Conservation (phyloP, 805 yeast genomes). For the Maudiozyma bulderi region DNA sequence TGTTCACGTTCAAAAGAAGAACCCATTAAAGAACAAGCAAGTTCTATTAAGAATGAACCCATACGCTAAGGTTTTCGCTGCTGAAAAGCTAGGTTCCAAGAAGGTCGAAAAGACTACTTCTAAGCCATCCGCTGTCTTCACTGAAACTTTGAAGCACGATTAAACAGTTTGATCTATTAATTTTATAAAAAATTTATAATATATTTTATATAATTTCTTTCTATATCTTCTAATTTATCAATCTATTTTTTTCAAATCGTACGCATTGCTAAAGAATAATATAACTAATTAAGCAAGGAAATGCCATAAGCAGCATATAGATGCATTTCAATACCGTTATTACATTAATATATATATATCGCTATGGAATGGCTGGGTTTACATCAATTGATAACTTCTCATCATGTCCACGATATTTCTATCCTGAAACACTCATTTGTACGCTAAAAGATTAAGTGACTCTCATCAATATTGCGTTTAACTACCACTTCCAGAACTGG, state of each 20-base stretch:
- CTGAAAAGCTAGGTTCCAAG: constrained; percentile 79
- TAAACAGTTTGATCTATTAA: constrained; percentile 21
- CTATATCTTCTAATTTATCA: neutral
- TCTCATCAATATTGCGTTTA: too few relatives aligned
- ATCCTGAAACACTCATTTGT: too few relatives aligned
- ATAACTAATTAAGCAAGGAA: too few relatives aligned
- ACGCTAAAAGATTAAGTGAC: too few relatives aligned
- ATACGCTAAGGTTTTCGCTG: constrained; percentile 94
- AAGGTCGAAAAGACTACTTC: constrained; percentile 58
- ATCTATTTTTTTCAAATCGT: neutral
- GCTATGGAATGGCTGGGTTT: too few relatives aligned
- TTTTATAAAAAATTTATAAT: neutral
- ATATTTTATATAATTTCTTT: constrained; percentile 1
- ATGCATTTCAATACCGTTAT: too few relatives aligned
- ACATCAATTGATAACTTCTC: too few relatives aligned
- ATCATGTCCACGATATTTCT: too few relatives aligned
- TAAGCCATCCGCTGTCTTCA: constrained; percentile 67
- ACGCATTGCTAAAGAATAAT: too few relatives aligned
- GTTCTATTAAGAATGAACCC: constrained; percentile 98
- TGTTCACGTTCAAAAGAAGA: constrained; percentile 94
- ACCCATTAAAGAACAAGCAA: constrained; percentile 99
- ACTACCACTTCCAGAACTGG: too few relatives aligned
- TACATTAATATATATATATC: too few relatives aligned
- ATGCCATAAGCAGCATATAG: too few relatives aligned
- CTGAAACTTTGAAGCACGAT: constrained; percentile 55